These are phyloP conservation scores for Chrysosphaeria jannelii DNA, from an alignment of 2,329 filamentous ascomycete species.

Conservation along the genomic window DNA sequence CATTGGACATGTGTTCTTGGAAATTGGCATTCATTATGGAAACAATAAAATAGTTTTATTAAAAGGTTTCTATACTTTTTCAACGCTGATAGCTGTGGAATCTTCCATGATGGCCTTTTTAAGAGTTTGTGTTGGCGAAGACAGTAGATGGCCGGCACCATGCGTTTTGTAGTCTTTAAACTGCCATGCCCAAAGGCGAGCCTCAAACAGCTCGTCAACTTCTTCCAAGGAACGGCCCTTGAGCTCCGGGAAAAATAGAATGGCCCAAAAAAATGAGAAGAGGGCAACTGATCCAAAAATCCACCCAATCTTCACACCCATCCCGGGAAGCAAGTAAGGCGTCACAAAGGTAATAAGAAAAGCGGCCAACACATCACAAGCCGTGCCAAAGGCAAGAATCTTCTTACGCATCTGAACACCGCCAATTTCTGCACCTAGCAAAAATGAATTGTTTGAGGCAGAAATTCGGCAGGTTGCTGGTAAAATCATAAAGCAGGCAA, in stretches of 20 bases:
- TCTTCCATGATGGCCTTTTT: no score
- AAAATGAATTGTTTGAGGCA: conserved; percentile 2
- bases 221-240: conserved; percentile 3
- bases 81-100: no score
- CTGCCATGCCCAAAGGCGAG: conserved; percentile 2
- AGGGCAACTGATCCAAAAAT: conserved; percentile 3
- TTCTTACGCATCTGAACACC: conserved; percentile 3
- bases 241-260: conserved; percentile 3
- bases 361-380: conserved; percentile 1
- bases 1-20: no score
- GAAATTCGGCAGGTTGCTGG: conserved; percentile 3
- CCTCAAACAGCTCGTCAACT: conserved; percentile 3
- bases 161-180: conserved; percentile 3
- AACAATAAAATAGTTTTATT: no score
- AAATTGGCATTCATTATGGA: no score
- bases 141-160: conserved; percentile 2
- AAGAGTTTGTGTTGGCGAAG: no score
- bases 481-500: conserved; percentile 3
- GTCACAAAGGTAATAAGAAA: conserved; percentile 3
- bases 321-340: conserved; percentile 3
- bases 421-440: conserved; percentile 3
- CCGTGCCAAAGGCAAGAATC: conserved; percentile 3
- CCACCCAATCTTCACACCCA: conserved; percentile 4
- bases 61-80: no score
- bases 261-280: conserved; percentile 3